Evolutionary conservation across 352 stramenopile genomes (phyloP), one percentile per base, ranked within the genome.

Genomic region (Phytophthora idaei): DNA sequence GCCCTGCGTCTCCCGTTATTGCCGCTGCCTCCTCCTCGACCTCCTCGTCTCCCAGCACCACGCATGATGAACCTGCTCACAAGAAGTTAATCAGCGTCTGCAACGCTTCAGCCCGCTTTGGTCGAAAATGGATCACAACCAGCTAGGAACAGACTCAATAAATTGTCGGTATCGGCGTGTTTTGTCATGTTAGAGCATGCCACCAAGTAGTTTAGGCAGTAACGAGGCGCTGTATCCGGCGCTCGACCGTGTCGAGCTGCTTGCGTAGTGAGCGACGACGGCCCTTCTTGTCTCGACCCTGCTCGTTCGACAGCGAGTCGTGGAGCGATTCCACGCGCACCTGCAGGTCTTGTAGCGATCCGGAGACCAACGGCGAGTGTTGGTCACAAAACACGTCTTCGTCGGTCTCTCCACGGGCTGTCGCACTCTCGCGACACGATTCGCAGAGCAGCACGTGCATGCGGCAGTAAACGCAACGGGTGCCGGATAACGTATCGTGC

Each of bases 401-500:
- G 17, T 64, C 54, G 12, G 71, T 64, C 49, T 73, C 69, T 21
- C 53, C 67, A 12, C 57, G 58, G 21, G 48, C 37, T 54, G 64
- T 49, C 0, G 62, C 63, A 15, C 51, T 34, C 1, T 11, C 44
- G 32, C 61, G 53, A 39, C 88, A 95, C 14, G 57, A 27, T 11
- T 83, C 76, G 50, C 88, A 95, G 12, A 93, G 71, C 31, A 95
- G 61, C 17, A 95, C 80, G 61, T 93, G 88, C 63, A 86, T 85
- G 59, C 88, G 88, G 67, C 88, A 95, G 66, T 92, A 91, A 41
- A 69, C 62, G 65, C 88, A 95, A 17, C 86, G 83, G 14, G 74
- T 69, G 15, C 87, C 84, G 5, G 77, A 84, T 6, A 92, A 63
- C 15, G 78, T 76, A 55, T 96, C 89, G 58, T 92, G 79, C 2